Conservation (phyloP, 2,329 filamentous ascomycete species). For the Leptographium galeiforme region DNA sequence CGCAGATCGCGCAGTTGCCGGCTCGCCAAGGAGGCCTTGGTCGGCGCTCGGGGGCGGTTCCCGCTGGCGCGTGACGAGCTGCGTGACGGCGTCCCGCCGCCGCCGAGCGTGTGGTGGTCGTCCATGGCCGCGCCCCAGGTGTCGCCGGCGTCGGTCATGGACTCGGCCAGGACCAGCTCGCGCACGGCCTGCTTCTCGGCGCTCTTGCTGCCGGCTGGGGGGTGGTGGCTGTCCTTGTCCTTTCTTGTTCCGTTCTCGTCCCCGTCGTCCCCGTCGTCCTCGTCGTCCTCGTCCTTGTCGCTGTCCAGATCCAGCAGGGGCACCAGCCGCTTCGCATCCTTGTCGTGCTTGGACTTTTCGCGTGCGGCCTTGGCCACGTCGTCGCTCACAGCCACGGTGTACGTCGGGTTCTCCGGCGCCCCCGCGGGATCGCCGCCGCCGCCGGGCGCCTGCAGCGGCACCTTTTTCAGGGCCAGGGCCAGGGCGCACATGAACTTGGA, state of each 20-base stretch:
- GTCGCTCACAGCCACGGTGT: constrained; percentile 65
- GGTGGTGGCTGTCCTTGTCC: too few species aligned
- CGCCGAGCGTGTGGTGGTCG: constrained; percentile 23
- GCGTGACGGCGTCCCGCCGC: not conserved
- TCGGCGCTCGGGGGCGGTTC: not conserved
- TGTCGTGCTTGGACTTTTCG: constrained; percentile 40
- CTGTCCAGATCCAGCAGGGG: constrained; percentile 23
- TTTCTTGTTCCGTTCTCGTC: constrained; percentile 5
- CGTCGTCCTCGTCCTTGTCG: constrained; percentile 12
- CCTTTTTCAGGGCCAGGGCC: constrained; percentile 67
- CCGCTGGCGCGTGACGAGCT: constrained; percentile 1
- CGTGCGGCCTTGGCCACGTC: constrained; percentile 51
- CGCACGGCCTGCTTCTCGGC: constrained; percentile 31
- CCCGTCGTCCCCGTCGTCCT: constrained; percentile 9
- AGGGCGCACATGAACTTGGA: constrained; percentile 97
- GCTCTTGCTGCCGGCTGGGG: constrained; percentile 13
- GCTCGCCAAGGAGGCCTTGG: not conserved
- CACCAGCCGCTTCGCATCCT: constrained; percentile 53
- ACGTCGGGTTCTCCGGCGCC: constrained; percentile 61
- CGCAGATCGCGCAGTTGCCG: constrained; percentile 14
- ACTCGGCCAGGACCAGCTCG: constrained; percentile 28
- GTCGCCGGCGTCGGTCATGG: constrained; percentile 20
- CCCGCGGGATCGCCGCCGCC: constrained; percentile 51
- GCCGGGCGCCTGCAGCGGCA: constrained; percentile 74
- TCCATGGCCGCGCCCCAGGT: constrained; percentile 18